Evolutionary conservation across 805 yeast genomes (phyloP).

Genomic region (Lachancea kluyveri): DNA sequence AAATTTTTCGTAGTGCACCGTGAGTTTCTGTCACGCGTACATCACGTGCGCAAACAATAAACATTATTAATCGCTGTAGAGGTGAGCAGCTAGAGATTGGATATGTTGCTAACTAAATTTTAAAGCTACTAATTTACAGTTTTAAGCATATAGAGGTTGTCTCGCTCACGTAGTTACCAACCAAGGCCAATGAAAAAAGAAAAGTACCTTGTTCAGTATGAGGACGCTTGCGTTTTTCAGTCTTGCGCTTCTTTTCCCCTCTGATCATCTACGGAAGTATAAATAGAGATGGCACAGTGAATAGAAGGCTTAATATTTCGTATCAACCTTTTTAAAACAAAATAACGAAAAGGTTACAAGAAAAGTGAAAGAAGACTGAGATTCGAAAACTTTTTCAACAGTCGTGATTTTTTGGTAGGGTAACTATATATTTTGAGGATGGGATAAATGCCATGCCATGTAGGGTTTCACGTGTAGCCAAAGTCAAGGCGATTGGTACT

Average conservation of each 20-base stretch:
- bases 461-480: too few relatives aligned
- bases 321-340: too few relatives aligned
- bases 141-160: conserved; percentile 9
- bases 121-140: neutral
- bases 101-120: neutral
- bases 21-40: neutral
- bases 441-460: too few relatives aligned
- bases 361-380: too few relatives aligned
- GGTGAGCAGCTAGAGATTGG: neutral
- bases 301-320: conserved; percentile 32
- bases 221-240: conserved; percentile 30
- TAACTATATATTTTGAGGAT: too few relatives aligned
- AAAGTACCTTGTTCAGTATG: conserved; percentile 29
- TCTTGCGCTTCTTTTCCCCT: conserved; percentile 37
- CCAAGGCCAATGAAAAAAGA: conserved; percentile 21
- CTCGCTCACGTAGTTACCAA: conserved; percentile 32
- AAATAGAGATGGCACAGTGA: conserved; percentile 32
- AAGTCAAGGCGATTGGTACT: too few relatives aligned
- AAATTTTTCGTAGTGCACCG: neutral
- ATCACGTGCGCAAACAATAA: too few relatives aligned
- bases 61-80: too few relatives aligned
- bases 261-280: conserved; percentile 29
- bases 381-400: too few relatives aligned
- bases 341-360: too few relatives aligned
- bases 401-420: too few relatives aligned